Conservation (phyloP, 352 stramenopile species). For the Sclerospora graminicola region DNA sequence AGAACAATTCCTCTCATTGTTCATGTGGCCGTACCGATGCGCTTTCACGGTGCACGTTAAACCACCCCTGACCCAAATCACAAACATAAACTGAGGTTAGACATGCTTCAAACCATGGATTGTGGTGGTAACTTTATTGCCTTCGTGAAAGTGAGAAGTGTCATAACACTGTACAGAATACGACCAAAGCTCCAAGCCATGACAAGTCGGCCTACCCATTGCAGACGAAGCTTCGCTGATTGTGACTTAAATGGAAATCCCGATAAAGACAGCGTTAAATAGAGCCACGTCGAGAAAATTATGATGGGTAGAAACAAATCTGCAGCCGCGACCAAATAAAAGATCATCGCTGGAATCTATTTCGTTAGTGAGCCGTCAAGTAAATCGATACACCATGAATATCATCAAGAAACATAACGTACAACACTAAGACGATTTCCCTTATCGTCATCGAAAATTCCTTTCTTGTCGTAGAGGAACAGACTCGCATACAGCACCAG, state of each 20-base stretch:
- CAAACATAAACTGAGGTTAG: neutral
- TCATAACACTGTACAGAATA: constrained; percentile 85
- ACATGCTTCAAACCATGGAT: neutral
- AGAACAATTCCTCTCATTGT: neutral
- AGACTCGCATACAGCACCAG: constrained; percentile 83
- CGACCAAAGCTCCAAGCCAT: constrained; percentile 79
- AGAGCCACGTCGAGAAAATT: constrained; percentile 84
- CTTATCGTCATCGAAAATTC: constrained; percentile 72
- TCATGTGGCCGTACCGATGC: constrained; percentile 32
- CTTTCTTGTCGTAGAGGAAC: constrained; percentile 75
- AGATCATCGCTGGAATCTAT: constrained; percentile 69
- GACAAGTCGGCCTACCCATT: constrained; percentile 46
- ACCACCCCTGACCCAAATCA: constrained; percentile 51
- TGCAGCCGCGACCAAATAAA: constrained; percentile 73
- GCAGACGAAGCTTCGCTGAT: constrained; percentile 42
- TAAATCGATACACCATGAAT: neutral
- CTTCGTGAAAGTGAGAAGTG: constrained; percentile 79
- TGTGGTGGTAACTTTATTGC: constrained; percentile 13
- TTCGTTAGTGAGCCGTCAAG: neutral
- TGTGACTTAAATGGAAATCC: constrained; percentile 80
- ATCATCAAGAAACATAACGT: constrained; percentile 2
- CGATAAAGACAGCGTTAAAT: constrained; percentile 81
- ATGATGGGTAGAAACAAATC: constrained; percentile 85
- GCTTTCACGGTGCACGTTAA: constrained; percentile 63
- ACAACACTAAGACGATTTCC: constrained; percentile 62